Evolutionary conservation across 2,329 filamentous ascomycete genomes (phyloP).

Genomic region (Cercospora sp.): DNA sequence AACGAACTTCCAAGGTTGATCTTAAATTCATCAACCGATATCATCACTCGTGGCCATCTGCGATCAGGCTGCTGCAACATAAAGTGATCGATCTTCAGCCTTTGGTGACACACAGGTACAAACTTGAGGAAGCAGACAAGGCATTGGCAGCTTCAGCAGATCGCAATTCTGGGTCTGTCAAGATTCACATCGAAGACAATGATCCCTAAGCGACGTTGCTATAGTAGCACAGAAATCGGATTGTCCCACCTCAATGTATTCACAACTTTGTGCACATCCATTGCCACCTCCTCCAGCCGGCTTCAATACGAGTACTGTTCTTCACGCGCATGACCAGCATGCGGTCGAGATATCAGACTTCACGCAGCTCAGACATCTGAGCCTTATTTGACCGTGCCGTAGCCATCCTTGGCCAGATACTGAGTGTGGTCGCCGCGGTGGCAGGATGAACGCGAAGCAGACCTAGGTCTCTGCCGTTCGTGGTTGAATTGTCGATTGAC

Average conservation of each 20-base stretch:
- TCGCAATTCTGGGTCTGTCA: slow-evolving; percentile 56
- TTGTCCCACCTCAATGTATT: not conserved
- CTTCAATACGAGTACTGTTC: not conserved
- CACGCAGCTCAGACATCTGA: not conserved
- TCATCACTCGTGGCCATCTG: slow-evolving; percentile 67
- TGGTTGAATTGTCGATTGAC: not conserved
- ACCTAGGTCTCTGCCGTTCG: not conserved
- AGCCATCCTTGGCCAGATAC: slow-evolving; percentile 9
- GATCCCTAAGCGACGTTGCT: slow-evolving; percentile 14
- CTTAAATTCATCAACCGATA: slow-evolving; percentile 72
- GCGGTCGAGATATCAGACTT: not conserved
- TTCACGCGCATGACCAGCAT: not conserved
- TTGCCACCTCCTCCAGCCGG: not conserved
- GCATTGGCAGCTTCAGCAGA: slow-evolving; percentile 58
- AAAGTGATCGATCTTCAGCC: slow-evolving; percentile 62
- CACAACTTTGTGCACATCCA: not conserved
- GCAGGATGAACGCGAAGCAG: not conserved
- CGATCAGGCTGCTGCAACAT: slow-evolving; percentile 61
- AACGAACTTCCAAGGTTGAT: slow-evolving; percentile 45
- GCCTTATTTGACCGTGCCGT: not conserved
- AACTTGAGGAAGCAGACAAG: slow-evolving; percentile 61
- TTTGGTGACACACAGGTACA: slow-evolving; percentile 63
- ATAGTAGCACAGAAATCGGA: not conserved
- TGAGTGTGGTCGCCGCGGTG: not conserved
- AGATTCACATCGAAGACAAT: slow-evolving; percentile 59